Evolutionary conservation across 306 rosid species (phyloP), one percentile per base, ranked within the genome.

Genomic region (Luffa aegyptiaca): DNA sequence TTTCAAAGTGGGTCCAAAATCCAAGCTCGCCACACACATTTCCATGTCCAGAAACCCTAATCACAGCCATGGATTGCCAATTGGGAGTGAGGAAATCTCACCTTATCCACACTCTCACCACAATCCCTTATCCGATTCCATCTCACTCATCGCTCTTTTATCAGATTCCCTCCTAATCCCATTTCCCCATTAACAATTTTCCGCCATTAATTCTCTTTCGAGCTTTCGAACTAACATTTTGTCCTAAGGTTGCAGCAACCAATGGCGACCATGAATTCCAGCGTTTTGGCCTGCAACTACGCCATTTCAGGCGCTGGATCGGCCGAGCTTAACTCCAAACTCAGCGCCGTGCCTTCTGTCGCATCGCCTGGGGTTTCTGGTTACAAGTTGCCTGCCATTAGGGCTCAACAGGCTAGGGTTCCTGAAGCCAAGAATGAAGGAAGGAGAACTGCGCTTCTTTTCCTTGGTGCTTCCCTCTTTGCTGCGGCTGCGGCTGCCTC

Each of bases 21-120:
- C 69, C 3, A 72, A 48, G 44, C 12, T 45, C 3, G 57, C 83
- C 83, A 87, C 65, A 83, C 71, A 79, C 77, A 66, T 4, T 72
- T 45, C 79, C 71, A 18, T 13, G 59, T 33, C 42, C 6, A 2
- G 13, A 75, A 70, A 64, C 78, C 72, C 41, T 36, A 49, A 0
- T 58, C 71, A 69, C 79, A 70, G 78, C 77, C 62, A 79, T 76
- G 76, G 84, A 41, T 81, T 92, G 84, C 92, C 97, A 94, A 90
- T 92, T 21, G 81, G 87, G 90, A 92, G 76, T 35, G 76, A 87
- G 88, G 92, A 82, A 93, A 91, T 91, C 99, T 87, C 85, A 90
- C 92, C 97, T 93, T 95, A 93, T 95, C 99, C 97, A 92, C 93
- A 85, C 90, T 72, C 88, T 80, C 77, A 88, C 97, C 97, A 89